Evolutionary conservation across 371 early-diverging fungal species (phyloP).

Genomic region (Mucor lusitanicus): DNA sequence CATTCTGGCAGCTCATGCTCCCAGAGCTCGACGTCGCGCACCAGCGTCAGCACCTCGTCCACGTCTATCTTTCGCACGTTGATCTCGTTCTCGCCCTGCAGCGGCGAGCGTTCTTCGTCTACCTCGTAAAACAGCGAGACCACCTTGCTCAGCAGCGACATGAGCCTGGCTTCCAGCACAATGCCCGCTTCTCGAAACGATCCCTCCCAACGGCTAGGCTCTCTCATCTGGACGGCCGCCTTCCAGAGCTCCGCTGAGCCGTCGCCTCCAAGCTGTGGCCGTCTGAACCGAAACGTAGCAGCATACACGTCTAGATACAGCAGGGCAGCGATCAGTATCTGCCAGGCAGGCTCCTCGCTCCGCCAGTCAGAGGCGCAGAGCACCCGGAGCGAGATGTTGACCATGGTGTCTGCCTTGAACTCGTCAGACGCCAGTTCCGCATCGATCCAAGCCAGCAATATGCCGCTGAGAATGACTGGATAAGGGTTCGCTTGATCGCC

Average conservation of each 20-base stretch:
- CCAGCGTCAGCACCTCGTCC: conserved; percentile 42
- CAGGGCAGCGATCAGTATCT: conserved; percentile 15
- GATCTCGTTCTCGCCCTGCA: background rate
- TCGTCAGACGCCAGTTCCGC: background rate
- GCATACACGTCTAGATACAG: conserved; percentile 26
- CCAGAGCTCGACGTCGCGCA: conserved; percentile 44
- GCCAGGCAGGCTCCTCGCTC: conserved; percentile 11
- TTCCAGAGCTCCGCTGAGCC: conserved; percentile 11
- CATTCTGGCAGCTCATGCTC: conserved; percentile 38
- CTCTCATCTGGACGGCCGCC: conserved; percentile 9
- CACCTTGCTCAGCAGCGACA: conserved; percentile 21
- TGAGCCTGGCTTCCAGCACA: conserved; percentile 14
- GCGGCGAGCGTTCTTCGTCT: background rate
- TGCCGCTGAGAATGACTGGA: conserved; percentile 16
- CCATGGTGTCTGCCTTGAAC: conserved; percentile 9
- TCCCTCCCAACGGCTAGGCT: background rate
- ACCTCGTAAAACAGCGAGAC: conserved; percentile 24
- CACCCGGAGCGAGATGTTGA: conserved; percentile 16
- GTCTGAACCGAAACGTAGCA: conserved; percentile 15
- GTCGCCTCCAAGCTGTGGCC: conserved; percentile 18
- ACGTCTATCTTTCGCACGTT: conserved; percentile 43
- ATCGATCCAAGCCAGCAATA: conserved; percentile 21
- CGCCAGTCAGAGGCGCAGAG: background rate
- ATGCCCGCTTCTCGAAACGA: conserved; percentile 9
- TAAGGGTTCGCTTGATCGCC: conserved; percentile 2